Base-by-base conservation (phyloP, 441 rosid species). In the Biscutella laevigata region DNA sequence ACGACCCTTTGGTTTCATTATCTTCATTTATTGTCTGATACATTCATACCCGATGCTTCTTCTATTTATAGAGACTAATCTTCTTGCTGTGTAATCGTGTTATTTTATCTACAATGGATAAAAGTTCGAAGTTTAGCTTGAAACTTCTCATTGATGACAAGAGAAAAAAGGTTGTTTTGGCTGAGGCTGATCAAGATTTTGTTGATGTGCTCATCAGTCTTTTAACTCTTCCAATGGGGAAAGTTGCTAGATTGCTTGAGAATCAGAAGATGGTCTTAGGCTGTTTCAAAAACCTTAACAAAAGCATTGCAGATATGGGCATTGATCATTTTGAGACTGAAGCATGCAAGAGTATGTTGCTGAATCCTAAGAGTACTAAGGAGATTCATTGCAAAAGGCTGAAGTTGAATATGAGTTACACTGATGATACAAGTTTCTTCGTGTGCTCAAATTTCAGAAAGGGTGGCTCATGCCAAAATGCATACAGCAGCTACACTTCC, bases 151-250 rank as follows among this genome's bases (percentile, higher is more conserved):
- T 44, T 1, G 67, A 62, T 38, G 48, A 43, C 19, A 27, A 36
- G 25, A 44, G 7, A 43, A 53, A 62, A 39, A 34, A 37, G 20
- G 61, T 62, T 35, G 39, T 62, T 3, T 36, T 53, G 13, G 61
- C 61, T 16, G 54, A 62, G 27, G 54, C 61, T 13, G 32, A 1
- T 25, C 43, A 35, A 1, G 61, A 36, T 44, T 53, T 62, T 21
- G 48, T 44, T 19, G 48, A 62, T 3, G 39, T 44, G 1, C 36
- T 51, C 34, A 5, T 11, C 0, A 29, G 60, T 21, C 27, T 53
- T 21, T 19, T 62, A 29, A 6, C 26, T 1, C 30, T 62, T 1
- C 54, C 61, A 4, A 35, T 43, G 39, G 60, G 47, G 0, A 44
- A 2, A 0, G 27, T 44, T 14, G 26, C 14, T 1, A 53, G 26